Evolutionary conservation across 495 filamentous ascomycete genomes (phyloP).

Genomic region (Neurospora terricola): DNA sequence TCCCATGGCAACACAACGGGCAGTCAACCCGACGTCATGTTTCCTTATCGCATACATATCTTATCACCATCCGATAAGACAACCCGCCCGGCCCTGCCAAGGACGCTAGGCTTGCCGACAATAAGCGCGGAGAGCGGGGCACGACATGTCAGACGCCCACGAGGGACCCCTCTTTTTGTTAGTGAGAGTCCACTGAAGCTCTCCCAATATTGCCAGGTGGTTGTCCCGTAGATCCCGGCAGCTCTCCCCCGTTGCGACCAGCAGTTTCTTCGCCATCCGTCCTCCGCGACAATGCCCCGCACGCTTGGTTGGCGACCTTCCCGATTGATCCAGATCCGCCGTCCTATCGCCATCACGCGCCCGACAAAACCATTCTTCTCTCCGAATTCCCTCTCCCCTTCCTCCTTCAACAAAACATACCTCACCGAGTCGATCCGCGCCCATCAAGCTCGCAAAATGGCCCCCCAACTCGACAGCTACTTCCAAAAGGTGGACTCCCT

Average conservation of each 20-base stretch:
- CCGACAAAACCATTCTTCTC: background rate
- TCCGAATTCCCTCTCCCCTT: background rate
- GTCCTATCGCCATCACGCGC: background rate
- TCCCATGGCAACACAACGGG: background rate
- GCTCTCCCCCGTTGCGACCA: background rate
- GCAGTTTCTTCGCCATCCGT: background rate
- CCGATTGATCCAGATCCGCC: constrained; percentile 9
- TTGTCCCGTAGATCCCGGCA: background rate
- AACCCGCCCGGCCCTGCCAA: background rate
- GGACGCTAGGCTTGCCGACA: background rate
- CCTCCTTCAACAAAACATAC: constrained; percentile 21
- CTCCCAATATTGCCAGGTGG: background rate
- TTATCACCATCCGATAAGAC: background rate
- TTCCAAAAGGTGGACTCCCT: constrained; percentile 84
- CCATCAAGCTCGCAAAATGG: constrained; percentile 60
- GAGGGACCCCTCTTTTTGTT: background rate
- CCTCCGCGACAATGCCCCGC: constrained; percentile 26
- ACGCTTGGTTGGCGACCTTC: constrained; percentile 24
- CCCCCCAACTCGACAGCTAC: constrained; percentile 70
- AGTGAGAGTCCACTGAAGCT: background rate
- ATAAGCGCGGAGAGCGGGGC: background rate
- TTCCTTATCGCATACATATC: background rate
- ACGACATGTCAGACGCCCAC: background rate
- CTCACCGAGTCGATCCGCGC: constrained; percentile 35
- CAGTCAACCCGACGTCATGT: background rate